Conservation (phyloP, 805 yeast species). For the Metschnikowia hibisci region DNA sequence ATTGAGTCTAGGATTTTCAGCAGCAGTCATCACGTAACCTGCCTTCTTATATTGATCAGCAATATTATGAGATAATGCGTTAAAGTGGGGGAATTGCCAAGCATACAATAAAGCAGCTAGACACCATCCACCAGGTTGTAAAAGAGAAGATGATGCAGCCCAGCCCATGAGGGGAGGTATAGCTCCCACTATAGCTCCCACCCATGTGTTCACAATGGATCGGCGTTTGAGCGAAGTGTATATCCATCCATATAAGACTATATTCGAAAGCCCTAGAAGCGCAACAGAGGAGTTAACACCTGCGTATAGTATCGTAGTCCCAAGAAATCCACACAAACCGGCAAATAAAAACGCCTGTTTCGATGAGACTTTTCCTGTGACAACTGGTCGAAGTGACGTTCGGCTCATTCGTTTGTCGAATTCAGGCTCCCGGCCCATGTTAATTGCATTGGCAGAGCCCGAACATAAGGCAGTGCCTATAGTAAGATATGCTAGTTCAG, state of each 20-base stretch:
- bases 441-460: slow-evolving; percentile 93
- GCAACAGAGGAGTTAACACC: slow-evolving; percentile 92
- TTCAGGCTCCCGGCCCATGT: slow-evolving; percentile 94
- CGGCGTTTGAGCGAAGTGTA: slow-evolving; percentile 87
- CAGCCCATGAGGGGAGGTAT: slow-evolving; percentile 99
- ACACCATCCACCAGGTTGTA: slow-evolving; percentile 94
- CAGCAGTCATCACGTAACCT: slow-evolving; percentile 97
- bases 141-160: slow-evolving; percentile 77
- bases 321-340: slow-evolving; percentile 63
- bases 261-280: slow-evolving; percentile 71
- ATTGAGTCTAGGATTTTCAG: slow-evolving; percentile 83
- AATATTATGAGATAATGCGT: slow-evolving; percentile 82
- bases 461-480: slow-evolving; percentile 84
- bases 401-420: slow-evolving; percentile 85
- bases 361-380: slow-evolving; percentile 72
- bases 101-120: slow-evolving; percentile 86
- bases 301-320: slow-evolving; percentile 59
- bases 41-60: slow-evolving; percentile 86
- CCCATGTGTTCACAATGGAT: slow-evolving; percentile 92
- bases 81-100: slow-evolving; percentile 99
- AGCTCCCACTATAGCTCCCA: slow-evolving; percentile 98
- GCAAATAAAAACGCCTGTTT: slow-evolving; percentile 81
- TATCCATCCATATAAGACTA: slow-evolving; percentile 79
- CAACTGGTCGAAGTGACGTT: slow-evolving; percentile 87
- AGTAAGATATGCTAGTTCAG: slow-evolving; percentile 68